Conservation (phyloP, 306 rosid genomes). For the Dryas drummondii region DNA sequence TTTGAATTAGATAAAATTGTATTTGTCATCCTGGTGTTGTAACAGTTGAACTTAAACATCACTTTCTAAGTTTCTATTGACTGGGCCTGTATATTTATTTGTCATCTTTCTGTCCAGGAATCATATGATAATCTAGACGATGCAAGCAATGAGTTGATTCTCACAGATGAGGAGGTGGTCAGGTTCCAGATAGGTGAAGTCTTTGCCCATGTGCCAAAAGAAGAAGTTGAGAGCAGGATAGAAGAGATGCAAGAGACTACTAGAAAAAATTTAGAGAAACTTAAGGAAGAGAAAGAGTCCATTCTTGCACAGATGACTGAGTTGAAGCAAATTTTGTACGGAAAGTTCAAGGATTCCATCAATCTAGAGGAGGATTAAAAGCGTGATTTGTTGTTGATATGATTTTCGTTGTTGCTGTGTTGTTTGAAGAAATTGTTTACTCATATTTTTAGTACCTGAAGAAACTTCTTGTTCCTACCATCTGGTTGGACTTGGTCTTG, state of each 20-base stretch:
- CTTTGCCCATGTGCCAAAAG: slow-evolving; percentile 83
- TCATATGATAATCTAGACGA: slow-evolving; percentile 84
- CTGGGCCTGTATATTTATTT: neutral
- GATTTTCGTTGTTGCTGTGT: neutral
- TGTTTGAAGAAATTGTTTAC: neutral
- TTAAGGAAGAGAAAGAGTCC: slow-evolving; percentile 66
- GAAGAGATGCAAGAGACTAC: slow-evolving; percentile 74
- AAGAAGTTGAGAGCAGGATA: slow-evolving; percentile 81
- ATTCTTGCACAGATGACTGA: slow-evolving; percentile 76
- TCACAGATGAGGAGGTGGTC: slow-evolving; percentile 82
- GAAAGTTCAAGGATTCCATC: slow-evolving; percentile 91
- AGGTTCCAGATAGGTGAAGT: slow-evolving; percentile 91
- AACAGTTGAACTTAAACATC: neutral
- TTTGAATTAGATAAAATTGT: neutral
- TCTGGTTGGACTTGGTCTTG: neutral
- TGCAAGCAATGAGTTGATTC: slow-evolving; percentile 88
- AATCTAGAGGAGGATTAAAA: slow-evolving; percentile 90
- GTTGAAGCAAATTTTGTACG: slow-evolving; percentile 78
- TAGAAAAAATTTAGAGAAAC: slow-evolving; percentile 63
- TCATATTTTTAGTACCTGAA: neutral
- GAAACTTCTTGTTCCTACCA: neutral
- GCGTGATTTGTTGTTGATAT: neutral
- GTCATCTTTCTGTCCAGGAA: slow-evolving; percentile 42
- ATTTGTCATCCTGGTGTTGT: neutral
- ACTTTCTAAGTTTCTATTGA: neutral